Evolutionary conservation across 1,139 yeast genomes (phyloP).

Genomic region (Taphrina sp.): DNA sequence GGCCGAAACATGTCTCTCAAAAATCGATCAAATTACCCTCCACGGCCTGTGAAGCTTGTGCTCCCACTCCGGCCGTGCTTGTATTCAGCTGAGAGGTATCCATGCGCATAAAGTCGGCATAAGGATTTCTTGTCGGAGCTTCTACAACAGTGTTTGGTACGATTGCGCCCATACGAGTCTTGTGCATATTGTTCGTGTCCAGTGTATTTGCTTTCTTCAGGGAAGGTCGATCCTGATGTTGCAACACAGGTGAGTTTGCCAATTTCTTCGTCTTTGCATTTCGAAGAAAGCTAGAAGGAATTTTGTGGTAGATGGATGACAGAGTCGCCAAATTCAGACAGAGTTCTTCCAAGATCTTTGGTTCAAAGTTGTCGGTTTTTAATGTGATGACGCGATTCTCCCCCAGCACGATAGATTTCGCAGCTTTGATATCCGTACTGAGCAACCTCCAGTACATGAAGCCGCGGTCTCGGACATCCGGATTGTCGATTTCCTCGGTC

Average conservation of each 20-base stretch:
- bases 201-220: constrained; percentile 5
- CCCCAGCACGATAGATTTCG: constrained; percentile 58
- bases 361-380: constrained; percentile 70
- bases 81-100: constrained; percentile 13
- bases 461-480: constrained; percentile 84
- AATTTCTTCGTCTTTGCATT: constrained; percentile 57
- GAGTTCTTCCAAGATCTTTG: constrained; percentile 69
- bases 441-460: constrained; percentile 81
- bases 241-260: constrained; percentile 62
- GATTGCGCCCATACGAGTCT: constrained; percentile 14
- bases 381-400: constrained; percentile 62
- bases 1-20: background rate
- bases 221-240: constrained; percentile 19
- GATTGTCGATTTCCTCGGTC: constrained; percentile 71
- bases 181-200: constrained; percentile 18
- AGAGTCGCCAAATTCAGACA: constrained; percentile 73
- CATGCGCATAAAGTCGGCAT: constrained; percentile 24
- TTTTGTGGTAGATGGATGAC: constrained; percentile 80
- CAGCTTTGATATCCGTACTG: constrained; percentile 50
- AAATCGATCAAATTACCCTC: constrained; percentile 21
- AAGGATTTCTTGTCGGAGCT: constrained; percentile 11
- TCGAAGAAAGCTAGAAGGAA: constrained; percentile 75
- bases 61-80: constrained; percentile 14
- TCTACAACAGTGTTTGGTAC: constrained; percentile 22
- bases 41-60: constrained; percentile 1